These are phyloP conservation scores for Pichia heedii DNA, from an alignment of 805 yeast species.

Conservation along the genomic window DNA sequence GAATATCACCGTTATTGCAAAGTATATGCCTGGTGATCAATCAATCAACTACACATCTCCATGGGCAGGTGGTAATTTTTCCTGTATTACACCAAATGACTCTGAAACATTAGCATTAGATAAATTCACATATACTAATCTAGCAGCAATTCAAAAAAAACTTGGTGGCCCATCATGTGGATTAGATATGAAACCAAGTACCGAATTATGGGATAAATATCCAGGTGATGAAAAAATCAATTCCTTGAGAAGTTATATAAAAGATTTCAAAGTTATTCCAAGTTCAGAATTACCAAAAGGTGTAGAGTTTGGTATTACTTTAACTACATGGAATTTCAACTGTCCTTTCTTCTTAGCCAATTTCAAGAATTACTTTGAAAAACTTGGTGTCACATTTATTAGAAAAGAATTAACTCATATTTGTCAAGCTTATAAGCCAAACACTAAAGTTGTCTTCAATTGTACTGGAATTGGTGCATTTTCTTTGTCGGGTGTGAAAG, in stretches of 20 bases:
- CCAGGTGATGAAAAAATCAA: slow-evolving; percentile 40
- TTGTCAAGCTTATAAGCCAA: slow-evolving; percentile 38
- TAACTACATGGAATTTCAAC: slow-evolving; percentile 61
- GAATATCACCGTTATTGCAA: slow-evolving; percentile 50
- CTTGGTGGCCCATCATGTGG: slow-evolving; percentile 50
- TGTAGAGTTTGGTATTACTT: slow-evolving; percentile 45
- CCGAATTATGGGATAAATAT: slow-evolving; percentile 47
- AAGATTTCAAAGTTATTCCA: slow-evolving; percentile 35
- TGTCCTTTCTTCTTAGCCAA: slow-evolving; percentile 52
- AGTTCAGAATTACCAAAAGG: slow-evolving; percentile 39
- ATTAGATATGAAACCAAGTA: slow-evolving; percentile 43
- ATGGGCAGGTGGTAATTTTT: slow-evolving; percentile 65
- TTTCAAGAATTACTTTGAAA: slow-evolving; percentile 35
- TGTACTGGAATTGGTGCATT: slow-evolving; percentile 72
- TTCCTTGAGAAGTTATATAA: slow-evolving; percentile 40
- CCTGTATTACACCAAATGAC: slow-evolving; percentile 53
- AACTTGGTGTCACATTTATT: slow-evolving; percentile 42
- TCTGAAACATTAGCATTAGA: slow-evolving; percentile 42
- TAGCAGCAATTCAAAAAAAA: slow-evolving; percentile 32
- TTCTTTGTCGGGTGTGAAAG: slow-evolving; percentile 55
- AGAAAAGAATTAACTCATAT: slow-evolving; percentile 43
- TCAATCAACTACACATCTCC: slow-evolving; percentile 71
- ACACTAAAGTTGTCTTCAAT: slow-evolving; percentile 50
- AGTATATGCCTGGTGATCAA: slow-evolving; percentile 70
- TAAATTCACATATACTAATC: slow-evolving; percentile 44